Base-by-base conservation (phyloP, 1,139 yeast species). In the Saccharomycopsis crataegensis region DNA sequence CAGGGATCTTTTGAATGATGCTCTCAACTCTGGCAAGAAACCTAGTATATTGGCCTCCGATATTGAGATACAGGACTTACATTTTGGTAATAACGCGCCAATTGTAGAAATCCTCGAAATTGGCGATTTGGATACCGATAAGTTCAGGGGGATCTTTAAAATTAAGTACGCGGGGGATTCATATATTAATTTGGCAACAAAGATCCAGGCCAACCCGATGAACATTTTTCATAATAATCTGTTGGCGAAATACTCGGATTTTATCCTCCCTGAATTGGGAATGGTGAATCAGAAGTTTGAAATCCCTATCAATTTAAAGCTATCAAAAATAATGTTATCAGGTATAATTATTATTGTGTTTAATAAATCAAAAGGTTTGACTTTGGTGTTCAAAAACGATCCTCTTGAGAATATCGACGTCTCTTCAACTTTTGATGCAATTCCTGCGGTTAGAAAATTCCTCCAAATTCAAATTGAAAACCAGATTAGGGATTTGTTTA, bases 321-420 rank as follows among this genome's bases (percentile, higher is more conserved):
- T 89, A 51, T 80, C 90, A 43, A 86, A 86, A 58, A 83, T 89
- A 58, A 77, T 77, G 60, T 74, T 89, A 51, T 80, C 84, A 56
- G 95, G 96, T 2, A 88, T 89, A 58, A 90, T 91, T 22, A 86
- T 89, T 55, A 80, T 88, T 59, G 96, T 89, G 1, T 89, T 86
- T 65, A 81, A 87, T 40, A 84, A 85, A 62, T 77, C 87, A 5
- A 87, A 87, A 64, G 96, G 96, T 0, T 75, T 89, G 52, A 89
- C 96, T 0, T 71, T 89, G 46, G 96, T 89, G 38, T 89, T 89
- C 69, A 77, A 93, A 61, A 89, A 89, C 67, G 96, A 89, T 67
- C 96, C 96, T 0, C 73, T 89, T 57, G 95, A 87, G 60, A 79
- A 84, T 34, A 87, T 89, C 58, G 82, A 82, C 59, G 96, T 89